These are phyloP conservation scores for Cladophialophora chaetospira DNA, from an alignment of 2,329 filamentous ascomycete species.

Conservation along the genomic window DNA sequence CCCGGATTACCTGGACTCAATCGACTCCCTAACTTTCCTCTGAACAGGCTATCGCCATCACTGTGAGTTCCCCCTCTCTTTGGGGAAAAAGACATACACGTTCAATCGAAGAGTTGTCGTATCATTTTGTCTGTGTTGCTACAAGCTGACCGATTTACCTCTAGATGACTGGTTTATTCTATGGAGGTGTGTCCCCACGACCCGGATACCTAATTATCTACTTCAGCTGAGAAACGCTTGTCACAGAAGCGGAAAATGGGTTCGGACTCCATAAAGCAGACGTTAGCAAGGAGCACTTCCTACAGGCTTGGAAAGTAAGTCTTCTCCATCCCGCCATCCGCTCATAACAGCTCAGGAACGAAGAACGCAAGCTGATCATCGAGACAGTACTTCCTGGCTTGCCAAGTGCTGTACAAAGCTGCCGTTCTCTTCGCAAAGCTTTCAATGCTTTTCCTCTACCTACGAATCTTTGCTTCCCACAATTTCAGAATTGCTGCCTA, in stretches of 20 bases:
- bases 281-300: conserved; percentile 5
- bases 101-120: no score
- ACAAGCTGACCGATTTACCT: no score
- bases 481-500: conserved; percentile 6
- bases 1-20: no score
- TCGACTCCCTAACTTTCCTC: neutral
- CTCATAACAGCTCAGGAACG: neutral
- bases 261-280: conserved; percentile 6
- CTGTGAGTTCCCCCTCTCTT: no score
- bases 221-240: neutral
- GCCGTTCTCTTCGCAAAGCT: conserved; percentile 11
- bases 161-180: conserved; percentile 9
- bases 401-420: conserved; percentile 13
- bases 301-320: conserved; percentile 15
- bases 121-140: no score
- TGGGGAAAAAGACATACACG: no score
- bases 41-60: conserved; percentile 5
- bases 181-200: conserved; percentile 5
- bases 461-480: conserved; percentile 12
- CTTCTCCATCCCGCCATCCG: neutral
- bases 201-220: neutral
- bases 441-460: conserved; percentile 11
- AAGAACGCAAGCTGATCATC: neutral
- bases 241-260: conserved; percentile 11
- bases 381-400: conserved; percentile 7